These are phyloP conservation scores for Glomus cerebriforme DNA, from an alignment of 192 early-diverging fungal genomes.

Conservation along the genomic window DNA sequence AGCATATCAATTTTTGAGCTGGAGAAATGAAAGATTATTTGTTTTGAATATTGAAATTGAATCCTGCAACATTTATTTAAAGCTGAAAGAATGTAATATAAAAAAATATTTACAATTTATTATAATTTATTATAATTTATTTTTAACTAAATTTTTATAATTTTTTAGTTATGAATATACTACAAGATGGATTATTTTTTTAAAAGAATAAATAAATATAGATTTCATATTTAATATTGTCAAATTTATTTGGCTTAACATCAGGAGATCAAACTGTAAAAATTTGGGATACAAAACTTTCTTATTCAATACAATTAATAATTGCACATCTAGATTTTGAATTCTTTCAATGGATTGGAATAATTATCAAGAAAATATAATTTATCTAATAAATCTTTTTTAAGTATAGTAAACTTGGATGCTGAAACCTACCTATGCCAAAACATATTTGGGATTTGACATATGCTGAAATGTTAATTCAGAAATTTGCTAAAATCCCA, in stretches of 20 bases:
- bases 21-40: slow-evolving; percentile 92
- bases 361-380: slow-evolving; percentile 84
- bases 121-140: not conserved
- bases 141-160: too few relatives aligned
- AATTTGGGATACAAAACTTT: slow-evolving; percentile 85
- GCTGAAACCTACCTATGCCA: too few relatives aligned
- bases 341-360: slow-evolving; percentile 95
- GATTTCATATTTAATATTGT: too few relatives aligned
- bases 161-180: too few relatives aligned
- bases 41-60: slow-evolving; percentile 58
- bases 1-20: slow-evolving; percentile 95
- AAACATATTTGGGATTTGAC: too few relatives aligned
- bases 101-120: not conserved
- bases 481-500: too few relatives aligned
- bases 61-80: slow-evolving; percentile 48
- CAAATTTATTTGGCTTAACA: slow-evolving; percentile 81
- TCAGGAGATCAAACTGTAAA: slow-evolving; percentile 90
- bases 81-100: slow-evolving; percentile 63
- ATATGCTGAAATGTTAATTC: too few relatives aligned
- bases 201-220: not conserved
- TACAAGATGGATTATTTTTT: too few relatives aligned
- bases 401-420: too few relatives aligned
- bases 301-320: slow-evolving; percentile 63
- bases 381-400: slow-evolving; percentile 87
- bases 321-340: slow-evolving; percentile 79